Percentiles rank a stretch among this genome's conserved stretches.
Conservation (phyloP, 495 filamentous ascomycete species). For the Xylaria scruposa region DNA sequence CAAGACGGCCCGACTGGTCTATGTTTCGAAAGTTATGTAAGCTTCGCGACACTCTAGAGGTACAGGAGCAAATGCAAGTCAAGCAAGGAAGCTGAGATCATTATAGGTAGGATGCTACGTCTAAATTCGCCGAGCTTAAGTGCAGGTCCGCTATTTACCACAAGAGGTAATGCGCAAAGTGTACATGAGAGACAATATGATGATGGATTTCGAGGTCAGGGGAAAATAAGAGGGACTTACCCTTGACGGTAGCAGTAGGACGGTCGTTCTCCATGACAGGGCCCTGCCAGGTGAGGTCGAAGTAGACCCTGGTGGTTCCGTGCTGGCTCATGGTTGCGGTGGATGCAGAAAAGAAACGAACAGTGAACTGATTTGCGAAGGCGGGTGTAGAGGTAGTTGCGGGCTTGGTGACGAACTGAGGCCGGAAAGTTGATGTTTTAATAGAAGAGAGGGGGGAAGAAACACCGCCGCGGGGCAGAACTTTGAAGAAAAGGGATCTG, state of each 20-base stretch:
- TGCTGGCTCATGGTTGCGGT: conserved; percentile 66
- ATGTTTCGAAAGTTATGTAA: conserved; percentile 31
- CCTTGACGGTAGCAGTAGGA: conserved; percentile 61
- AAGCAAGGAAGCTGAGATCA: not conserved
- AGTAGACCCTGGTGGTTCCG: conserved; percentile 55
- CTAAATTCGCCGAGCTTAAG: not conserved
- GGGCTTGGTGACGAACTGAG: conserved; percentile 26
- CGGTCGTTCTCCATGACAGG: conserved; percentile 67
- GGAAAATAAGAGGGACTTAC: conserved; percentile 56
- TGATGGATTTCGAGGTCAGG: not conserved
- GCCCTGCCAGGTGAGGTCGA: conserved; percentile 63
- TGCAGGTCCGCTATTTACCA: not conserved
- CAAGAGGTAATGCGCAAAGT: not conserved
- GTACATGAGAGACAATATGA: not conserved
- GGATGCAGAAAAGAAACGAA: conserved; percentile 67
- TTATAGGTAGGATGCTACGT: not conserved
- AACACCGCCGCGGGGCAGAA: conserved; percentile 30
- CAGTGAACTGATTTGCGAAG: conserved; percentile 27
- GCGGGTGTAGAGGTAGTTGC: conserved; percentile 18
- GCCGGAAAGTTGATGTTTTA: conserved; percentile 26
- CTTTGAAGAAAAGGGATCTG: conserved; percentile 31
- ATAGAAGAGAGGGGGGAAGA: conserved; percentile 28
- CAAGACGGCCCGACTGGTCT: conserved; percentile 83
- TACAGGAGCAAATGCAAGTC: not conserved
- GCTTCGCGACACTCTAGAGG: conserved; percentile 33